Base-by-base conservation (phyloP, 495 filamentous ascomycete species). In the Sphaerosporella brunnea region DNA sequence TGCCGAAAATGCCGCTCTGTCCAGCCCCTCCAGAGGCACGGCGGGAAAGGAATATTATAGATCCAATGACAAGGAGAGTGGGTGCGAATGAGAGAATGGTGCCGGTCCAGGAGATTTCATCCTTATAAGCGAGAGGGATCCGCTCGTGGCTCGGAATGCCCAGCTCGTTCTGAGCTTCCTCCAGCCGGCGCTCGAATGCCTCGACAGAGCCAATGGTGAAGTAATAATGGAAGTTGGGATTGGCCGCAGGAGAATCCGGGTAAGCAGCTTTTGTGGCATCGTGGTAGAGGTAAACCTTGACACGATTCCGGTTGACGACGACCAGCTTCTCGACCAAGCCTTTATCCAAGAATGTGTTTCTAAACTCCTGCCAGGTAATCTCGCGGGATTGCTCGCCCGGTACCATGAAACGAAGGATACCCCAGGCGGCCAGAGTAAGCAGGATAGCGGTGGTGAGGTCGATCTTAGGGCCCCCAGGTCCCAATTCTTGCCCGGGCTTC, bases 331-430 rank as follows among this genome's bases (percentile, higher is more conserved):
- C 81, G 20, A 97, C 92, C 38, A 97, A 71, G 34, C 90, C 90
- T 66, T 88, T 93, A 62, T 95, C 86, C 37, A 97, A 71, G 69
- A 92, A 96, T 32, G 84, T 87, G 51, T 75, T 81, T 36, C 79
- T 70, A 63, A 96, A 82, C 63, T 96, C 92, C 68, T 97, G 88
- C 83, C 85, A 97, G 35, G 90, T 95, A 49, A 97, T 94, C 55
- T 95, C 87, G 39, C 73, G 72, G 36, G 71, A 66, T 46, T 68
- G 68, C 47, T 93, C 84, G 10, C 70, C 72, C 23, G 83, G 73
- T 41, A 74, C 68, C 18, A 82, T 53, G 45, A 70, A 70, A 10
- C 71, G 69, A 55, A 76, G 78, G 46, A 73, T 53, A 38, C 78
- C 65, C 55, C 79, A 87, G 7, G 76, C 64, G 5, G 80, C 57